Evolutionary conservation across 495 filamentous ascomycete genomes (phyloP).

Genomic region (Aeminium ludgeri): DNA sequence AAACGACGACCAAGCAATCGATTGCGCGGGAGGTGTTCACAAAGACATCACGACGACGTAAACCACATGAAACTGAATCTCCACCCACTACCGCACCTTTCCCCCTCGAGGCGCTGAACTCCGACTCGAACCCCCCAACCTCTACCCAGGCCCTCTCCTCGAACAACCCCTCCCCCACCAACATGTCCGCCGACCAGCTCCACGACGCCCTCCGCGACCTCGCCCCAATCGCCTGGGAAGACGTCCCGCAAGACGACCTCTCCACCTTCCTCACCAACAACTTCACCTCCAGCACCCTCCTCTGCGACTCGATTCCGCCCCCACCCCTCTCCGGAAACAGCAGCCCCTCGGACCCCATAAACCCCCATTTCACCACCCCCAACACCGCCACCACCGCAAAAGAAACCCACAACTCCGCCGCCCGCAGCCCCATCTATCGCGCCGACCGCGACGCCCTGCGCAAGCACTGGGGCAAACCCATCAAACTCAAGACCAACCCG

Average conservation of each 20-base stretch:
- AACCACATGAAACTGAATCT: too few relatives aligned
- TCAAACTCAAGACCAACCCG: slow-evolving; percentile 68
- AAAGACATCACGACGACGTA: too few relatives aligned
- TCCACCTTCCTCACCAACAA: slow-evolving; percentile 39
- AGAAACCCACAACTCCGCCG: slow-evolving; percentile 36
- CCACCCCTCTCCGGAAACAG: slow-evolving; percentile 26
- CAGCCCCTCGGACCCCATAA: slow-evolving; percentile 20
- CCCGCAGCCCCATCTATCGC: slow-evolving; percentile 34
- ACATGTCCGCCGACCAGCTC: slow-evolving; percentile 27
- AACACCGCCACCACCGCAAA: slow-evolving; percentile 28
- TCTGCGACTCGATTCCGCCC: slow-evolving; percentile 65
- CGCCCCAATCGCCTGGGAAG: slow-evolving; percentile 49
- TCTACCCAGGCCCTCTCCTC: too few relatives aligned
- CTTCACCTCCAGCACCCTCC: slow-evolving; percentile 46
- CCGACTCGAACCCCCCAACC: too few relatives aligned
- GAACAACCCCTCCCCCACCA: too few relatives aligned
- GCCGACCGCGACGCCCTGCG: slow-evolving; percentile 37
- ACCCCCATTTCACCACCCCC: slow-evolving; percentile 24
- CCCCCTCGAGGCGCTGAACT: too few relatives aligned
- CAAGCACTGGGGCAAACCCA: slow-evolving; percentile 70
- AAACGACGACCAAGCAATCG: too few relatives aligned
- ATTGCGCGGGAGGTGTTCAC: too few relatives aligned
- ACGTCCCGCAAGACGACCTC: slow-evolving; percentile 38
- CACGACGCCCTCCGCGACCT: slow-evolving; percentile 62
- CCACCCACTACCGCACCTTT: too few relatives aligned